Evolutionary conservation across 371 early-diverging fungal species (phyloP), one percentile per base, ranked within the genome.

Genomic region (Saksenaea vasiformis): DNA sequence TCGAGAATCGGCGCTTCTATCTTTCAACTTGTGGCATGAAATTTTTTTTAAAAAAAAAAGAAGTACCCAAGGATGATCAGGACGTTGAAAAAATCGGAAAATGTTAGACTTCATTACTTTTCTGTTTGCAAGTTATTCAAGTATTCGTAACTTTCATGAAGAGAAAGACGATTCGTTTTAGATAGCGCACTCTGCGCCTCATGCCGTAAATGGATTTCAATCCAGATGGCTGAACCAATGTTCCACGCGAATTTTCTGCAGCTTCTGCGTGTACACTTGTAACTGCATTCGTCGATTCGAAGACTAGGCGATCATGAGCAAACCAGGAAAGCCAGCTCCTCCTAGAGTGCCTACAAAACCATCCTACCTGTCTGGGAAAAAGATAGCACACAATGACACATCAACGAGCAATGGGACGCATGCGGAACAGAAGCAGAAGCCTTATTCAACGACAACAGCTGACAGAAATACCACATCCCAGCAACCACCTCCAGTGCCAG

Each of bases 301-400:
- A 47, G 22, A 22, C 51, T 19, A 19, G 22, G 22, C 39, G 39
- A 47, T 22, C 51, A 47, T 47, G 51, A 47, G 51, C 51, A 47
- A 22, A 22, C 22, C 51, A 10, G 22, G 51, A n/a, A 47, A 47
- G 9, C 22, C 51, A 2, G 10, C 11, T 4, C 51, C 51, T 22
- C 51, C 51, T 19, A 47, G 9, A 47, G 11, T 47, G 0, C 51
- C 51, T 10, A 22, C 51, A 10, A 47, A 47, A 22, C 51, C 51
- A 47, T 47, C 51, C 0, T 47, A 47, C 51, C 51, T 47, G n/a
- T 47, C 51, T 47, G 51, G 51, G 7, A 47, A 47, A 47, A 47
- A 22, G 51, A 47, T 47, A 22, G 4, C 51, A 47, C 22, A 17
- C 11, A 9, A 47, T 10, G 22, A 26, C 22, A 22, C 7, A n/a